Evolutionary conservation across 2,329 filamentous ascomycete genomes (phyloP).

Genomic region (Fusarium sp.): DNA sequence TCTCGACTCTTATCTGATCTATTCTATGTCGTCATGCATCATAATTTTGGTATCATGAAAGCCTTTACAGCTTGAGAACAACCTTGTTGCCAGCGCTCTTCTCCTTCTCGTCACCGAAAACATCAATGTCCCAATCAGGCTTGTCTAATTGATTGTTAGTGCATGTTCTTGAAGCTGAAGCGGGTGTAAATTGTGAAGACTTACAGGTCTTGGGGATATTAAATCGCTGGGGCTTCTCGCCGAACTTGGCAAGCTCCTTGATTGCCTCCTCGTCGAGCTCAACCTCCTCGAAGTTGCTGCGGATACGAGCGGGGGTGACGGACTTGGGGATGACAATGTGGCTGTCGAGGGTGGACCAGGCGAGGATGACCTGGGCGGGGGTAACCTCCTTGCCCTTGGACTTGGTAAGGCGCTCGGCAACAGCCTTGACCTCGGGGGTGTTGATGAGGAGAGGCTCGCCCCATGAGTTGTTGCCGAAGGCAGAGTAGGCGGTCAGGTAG

Average conservation of each 20-base stretch:
- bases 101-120: conserved; percentile 68
- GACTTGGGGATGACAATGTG: conserved; percentile 82
- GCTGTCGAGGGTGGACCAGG: conserved; percentile 71
- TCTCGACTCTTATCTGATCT: conserved; percentile 2
- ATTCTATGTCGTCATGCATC: conserved; percentile 37
- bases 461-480: conserved; percentile 62
- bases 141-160: conserved; percentile 53
- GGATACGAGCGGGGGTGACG: conserved; percentile 75
- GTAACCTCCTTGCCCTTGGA: conserved; percentile 55
- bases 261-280: conserved; percentile 71
- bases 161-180: too few relatives aligned
- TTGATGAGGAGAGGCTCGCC: conserved; percentile 67
- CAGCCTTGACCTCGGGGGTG: conserved; percentile 66
- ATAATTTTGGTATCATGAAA: conserved; percentile 39
- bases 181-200: conserved; percentile 22
- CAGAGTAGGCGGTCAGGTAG: conserved; percentile 74
- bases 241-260: conserved; percentile 71
- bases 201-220: conserved; percentile 60
- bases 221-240: conserved; percentile 62
- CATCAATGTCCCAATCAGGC: conserved; percentile 68
- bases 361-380: conserved; percentile 62
- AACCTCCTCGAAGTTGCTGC: conserved; percentile 76
- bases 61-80: conserved; percentile 49
- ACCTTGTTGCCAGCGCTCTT: conserved; percentile 63
- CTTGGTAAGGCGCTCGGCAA: conserved; percentile 62